A percentile compares a stretch with the other conserved stretches of the same genome.
Evolutionary conservation across 305 asterid species (phyloP).

Genomic region (Withania somnifera): DNA sequence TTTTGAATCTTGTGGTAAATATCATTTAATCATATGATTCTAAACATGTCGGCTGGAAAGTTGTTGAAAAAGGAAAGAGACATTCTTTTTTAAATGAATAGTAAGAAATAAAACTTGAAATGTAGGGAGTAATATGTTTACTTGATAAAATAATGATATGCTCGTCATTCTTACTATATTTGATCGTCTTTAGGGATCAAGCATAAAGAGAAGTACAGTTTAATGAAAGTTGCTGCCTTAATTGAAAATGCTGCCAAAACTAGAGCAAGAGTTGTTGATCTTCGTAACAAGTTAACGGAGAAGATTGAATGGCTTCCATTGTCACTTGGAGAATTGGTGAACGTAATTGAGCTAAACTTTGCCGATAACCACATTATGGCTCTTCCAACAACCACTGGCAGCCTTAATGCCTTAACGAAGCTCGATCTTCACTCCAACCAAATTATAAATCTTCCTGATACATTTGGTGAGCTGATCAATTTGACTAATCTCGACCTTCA

Average conservation of each 20-base stretch:
- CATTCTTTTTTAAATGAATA: no score
- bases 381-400: conserved; percentile 46
- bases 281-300: conserved; percentile 55
- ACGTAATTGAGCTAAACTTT: conserved; percentile 39
- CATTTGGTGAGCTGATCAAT: conserved; percentile 51
- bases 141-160: not conserved
- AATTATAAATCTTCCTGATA: conserved; percentile 64
- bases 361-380: conserved; percentile 72
- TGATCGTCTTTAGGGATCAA: conserved; percentile 15
- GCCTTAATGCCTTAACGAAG: conserved; percentile 40
- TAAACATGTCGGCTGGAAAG: no score
- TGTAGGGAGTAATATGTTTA: no score
- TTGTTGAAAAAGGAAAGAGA: no score
- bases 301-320: conserved; percentile 83
- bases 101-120: no score
- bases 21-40: no score
- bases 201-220: conserved; percentile 33
- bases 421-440: conserved; percentile 61
- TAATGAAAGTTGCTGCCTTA: conserved; percentile 51
- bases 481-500: conserved; percentile 56
- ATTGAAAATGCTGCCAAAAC: conserved; percentile 45
- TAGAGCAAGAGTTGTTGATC: conserved; percentile 40
- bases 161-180: not conserved
- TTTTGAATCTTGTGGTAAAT: no score
- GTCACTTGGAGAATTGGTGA: conserved; percentile 55